Evolutionary conservation across 805 yeast species (phyloP), one percentile per base, ranked within the genome.

Genomic region (Metschnikowia orientalis): DNA sequence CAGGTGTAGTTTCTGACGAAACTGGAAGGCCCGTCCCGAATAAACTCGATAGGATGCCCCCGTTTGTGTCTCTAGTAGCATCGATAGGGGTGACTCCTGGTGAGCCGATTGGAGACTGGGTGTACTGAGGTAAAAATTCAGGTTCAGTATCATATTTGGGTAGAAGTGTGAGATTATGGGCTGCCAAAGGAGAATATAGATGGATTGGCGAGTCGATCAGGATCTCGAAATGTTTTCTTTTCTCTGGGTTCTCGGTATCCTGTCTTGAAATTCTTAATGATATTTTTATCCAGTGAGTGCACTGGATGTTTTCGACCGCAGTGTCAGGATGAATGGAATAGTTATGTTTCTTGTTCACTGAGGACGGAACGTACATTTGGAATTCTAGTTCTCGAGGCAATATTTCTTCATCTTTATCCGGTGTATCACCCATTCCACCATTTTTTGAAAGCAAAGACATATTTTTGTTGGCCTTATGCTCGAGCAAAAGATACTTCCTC

Each of bases 201-300:
- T 84, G 94, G 39, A 92, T 79, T 3, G 98, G 98, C 2, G 96
- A 85, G 57, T 92, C 99, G 36, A 92, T 90, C 38, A 87, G 79
- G 27, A 92, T 84, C 61, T 92, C 99, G 54, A 83, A 92, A 53
- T 88, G 97, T 54, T 89, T 92, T 28, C 95, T 67, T 52, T 85
- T 85, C 11, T 48, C 67, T 3, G 63, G 56, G 27, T 63, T 59
- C 2, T 69, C 66, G 2, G 78, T 73, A 26, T 82, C 79, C n/a
- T 69, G 52, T 44, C 73, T 75, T 4, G 95, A 84, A 23, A 92
- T 66, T 32, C 97, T 64, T 32, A 92, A 61, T 42, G 95, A 82
- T 10, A 92, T 73, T 59, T 92, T 92, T 49, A 92, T 79, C 97
- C 98, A 92, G 60, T 92, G 99, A 50, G 85, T 90, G 5, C 92